A percentile compares a stretch with the other conserved stretches of the same genome.
Conservation (phyloP, 2,329 filamentous ascomycete genomes). For the Monilinia aucupariae region DNA sequence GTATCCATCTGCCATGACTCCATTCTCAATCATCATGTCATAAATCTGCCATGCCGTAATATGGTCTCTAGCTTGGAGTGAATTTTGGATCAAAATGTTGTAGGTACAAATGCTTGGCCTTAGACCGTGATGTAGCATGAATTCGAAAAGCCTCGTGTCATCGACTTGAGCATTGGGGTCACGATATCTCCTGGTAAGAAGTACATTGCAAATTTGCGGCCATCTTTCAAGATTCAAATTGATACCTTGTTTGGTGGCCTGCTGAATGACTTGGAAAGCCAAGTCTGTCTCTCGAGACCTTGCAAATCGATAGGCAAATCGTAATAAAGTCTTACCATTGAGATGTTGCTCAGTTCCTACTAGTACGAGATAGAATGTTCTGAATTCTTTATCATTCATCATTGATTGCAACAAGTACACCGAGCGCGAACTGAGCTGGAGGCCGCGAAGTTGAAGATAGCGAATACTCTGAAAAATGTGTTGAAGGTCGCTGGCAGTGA, state of each 20-base stretch:
- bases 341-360: constrained; percentile 22
- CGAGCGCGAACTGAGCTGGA: constrained; percentile 22
- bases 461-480: constrained; percentile 11
- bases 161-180: constrained; percentile 39
- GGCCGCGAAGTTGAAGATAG: constrained; percentile 11
- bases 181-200: constrained; percentile 45
- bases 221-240: constrained; percentile 45
- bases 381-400: constrained; percentile 19
- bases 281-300: constrained; percentile 29
- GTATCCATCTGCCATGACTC: constrained; percentile 57
- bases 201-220: constrained; percentile 51
- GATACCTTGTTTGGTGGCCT: constrained; percentile 36
- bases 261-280: constrained; percentile 43
- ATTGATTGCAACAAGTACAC: constrained; percentile 24
- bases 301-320: constrained; percentile 39
- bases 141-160: constrained; percentile 49
- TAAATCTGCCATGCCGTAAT: constrained; percentile 61
- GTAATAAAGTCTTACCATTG: constrained; percentile 26
- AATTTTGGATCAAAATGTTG: constrained; percentile 65
- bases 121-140: constrained; percentile 55
- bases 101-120: constrained; percentile 57
- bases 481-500: not conserved
- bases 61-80: constrained; percentile 59
- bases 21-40: constrained; percentile 53
- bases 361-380: constrained; percentile 25